Evolutionary conservation across 1,284 basidiomycete genomes (phyloP), one percentile per base, ranked within the genome.

Genomic region (Apiotrichum veenhuisii): DNA sequence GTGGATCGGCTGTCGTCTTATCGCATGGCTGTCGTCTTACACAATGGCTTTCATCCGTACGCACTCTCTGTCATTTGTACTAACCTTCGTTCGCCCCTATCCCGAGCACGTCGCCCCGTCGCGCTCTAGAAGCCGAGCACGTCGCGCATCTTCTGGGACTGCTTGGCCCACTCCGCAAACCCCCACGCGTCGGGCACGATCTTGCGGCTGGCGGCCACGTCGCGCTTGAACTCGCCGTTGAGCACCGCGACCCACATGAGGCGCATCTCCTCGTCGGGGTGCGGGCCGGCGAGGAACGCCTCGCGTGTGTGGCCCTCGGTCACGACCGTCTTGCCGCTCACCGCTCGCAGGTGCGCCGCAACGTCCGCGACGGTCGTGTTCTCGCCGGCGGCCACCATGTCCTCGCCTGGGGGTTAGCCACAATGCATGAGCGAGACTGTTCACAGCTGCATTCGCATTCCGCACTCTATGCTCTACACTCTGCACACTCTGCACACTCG

Each of bases 201-300:
- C 41, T 36, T n/a, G n/a, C 33, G 33, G 22, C 23, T 38, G 17
- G 20, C 33, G 2, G 20, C 12, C 7, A 20, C 17, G n/a, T 45
- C 33, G 40, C 43, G 51, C 12, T 10, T 8, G 5, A 46, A 9
- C n/a, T 46, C 15, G 4, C 26, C 23, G 37, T 5, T 17, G 37
- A 23, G 4, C 27, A 15, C 4, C 27, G 38, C 22, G 26, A 41
- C 23, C 14, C 25, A 20, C 25, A 30, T 27, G 49, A 44, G 23
- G 33, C 26, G 22, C 15, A 60, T 38, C 7, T 37, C 58, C 18
- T 34, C 45, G 30, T 49, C 47, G 51, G 50, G 50, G 47, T 33
- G 34, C 33, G 42, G 45, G 41, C 55, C 20, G 46, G 52, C 58
- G n/a, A 27, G 33, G 15, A 23, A 27, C 38, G 37, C 23, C 26